Base-by-base conservation (phyloP, 1,284 basidiomycete genomes). In the Mycena citricolor region DNA sequence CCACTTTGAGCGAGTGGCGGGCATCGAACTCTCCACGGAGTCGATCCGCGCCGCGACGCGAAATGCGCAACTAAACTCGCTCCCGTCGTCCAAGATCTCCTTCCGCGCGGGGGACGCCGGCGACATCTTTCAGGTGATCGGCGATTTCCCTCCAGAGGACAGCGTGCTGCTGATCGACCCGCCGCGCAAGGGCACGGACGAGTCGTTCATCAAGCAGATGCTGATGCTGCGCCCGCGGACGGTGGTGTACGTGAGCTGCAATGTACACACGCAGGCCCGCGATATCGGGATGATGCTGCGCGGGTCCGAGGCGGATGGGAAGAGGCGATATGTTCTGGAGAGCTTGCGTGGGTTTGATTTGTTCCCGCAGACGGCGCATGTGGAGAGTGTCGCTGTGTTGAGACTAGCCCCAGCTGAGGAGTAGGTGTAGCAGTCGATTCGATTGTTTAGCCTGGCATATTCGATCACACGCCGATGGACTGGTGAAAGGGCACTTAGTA, bases 321-420 rank as follows among this genome's bases (percentile, higher is more conserved):
- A 57, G 56, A 36, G 39, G 21, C 68, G 64, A 57, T 92, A 90
- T 64, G 71, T 74, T 44, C 57, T 95, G 55, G 86, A 92, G 66
- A 89, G 81, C 59, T 58, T 95, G 55, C 68, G 88, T 52, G 93
- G 92, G 16, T 90, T 94, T 54, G 93, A 97, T 69, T 64, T 97
- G 37, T 97, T 97, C 70, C 91, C 93, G 8, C 91, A 95, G 70
- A 94, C 91, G n/a, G 83, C 90, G 44, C 90, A 92, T 66, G 86
- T 90, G 20, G 87, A 92, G 62, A 79, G 79, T 47, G 82, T 91
- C n/a, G 86, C 86, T 2, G 75, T 91, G 26, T 67, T 93, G 48
- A 62, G 67, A 47, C 56, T 67, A 5, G 39, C n/a, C n/a, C n/a
- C n/a, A n/a, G n/a, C n/a, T n/a, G n/a, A n/a, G n/a, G n/a, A n/a